These are phyloP conservation scores for Crithidia thermophila DNA, from an alignment of 208 protist species.

Conservation along the genomic window DNA sequence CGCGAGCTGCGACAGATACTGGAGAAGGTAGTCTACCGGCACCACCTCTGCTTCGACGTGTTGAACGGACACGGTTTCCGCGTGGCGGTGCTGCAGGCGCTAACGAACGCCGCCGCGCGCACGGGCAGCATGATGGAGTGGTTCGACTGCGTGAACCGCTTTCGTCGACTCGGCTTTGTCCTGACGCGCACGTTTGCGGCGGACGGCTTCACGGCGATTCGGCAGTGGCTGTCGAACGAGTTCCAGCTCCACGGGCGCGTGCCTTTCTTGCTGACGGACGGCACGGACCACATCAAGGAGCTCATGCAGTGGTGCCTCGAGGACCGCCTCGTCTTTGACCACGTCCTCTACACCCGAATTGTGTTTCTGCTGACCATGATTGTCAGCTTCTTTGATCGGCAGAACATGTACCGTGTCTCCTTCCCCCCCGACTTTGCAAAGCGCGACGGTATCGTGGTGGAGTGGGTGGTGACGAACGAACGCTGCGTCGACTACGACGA, in stretches of 20 bases:
- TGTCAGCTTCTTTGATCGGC: conserved; percentile 89
- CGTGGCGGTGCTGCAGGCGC: conserved; percentile 68
- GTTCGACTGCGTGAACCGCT: conserved; percentile 76
- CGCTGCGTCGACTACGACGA: conserved; percentile 86
- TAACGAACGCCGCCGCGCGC: conserved; percentile 63
- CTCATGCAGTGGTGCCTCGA: conserved; percentile 80
- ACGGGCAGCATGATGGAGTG: conserved; percentile 68
- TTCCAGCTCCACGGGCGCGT: conserved; percentile 71
- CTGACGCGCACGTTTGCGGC: conserved; percentile 85
- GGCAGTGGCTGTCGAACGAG: conserved; percentile 62
- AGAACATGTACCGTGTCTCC: conserved; percentile 84
- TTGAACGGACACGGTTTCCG: conserved; percentile 89
- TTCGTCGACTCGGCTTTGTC: conserved; percentile 76
- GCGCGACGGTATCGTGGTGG: conserved; percentile 87
- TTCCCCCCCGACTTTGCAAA: conserved; percentile 78
- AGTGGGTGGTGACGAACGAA: conserved; percentile 79
- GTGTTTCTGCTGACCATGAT: conserved; percentile 90
- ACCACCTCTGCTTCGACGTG: conserved; percentile 74
- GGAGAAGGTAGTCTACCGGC: conserved; percentile 69
- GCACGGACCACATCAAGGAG: conserved; percentile 65
- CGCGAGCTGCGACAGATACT: conserved; percentile 76
- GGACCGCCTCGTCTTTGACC: conserved; percentile 83
- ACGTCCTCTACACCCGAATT: conserved; percentile 88
- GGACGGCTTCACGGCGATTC: conserved; percentile 77
- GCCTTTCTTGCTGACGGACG: conserved; percentile 72